phyloP scores from a whole-genome alignment of 805 yeast genomes.

The Pichia cabralensis region DNA sequence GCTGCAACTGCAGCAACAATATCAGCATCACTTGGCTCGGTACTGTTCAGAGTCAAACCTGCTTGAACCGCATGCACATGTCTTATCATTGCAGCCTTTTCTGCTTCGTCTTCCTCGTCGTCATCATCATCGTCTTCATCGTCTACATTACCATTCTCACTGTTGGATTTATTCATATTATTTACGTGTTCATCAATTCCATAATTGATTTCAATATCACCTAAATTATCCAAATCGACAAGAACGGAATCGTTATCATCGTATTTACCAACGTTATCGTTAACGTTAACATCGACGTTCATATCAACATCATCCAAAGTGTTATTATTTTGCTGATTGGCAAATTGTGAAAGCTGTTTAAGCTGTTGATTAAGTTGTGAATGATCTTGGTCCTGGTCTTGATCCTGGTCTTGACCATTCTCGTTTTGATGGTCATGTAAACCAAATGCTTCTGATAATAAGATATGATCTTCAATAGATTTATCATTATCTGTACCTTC shows the following conservation, averaged over 20 bases:
- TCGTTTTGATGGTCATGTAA: too few species aligned
- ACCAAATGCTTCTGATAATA: too few species aligned
- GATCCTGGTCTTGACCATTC: too few species aligned
- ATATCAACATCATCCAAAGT: too few species aligned
- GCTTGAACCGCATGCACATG: constrained; percentile 7
- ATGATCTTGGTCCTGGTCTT: too few species aligned
- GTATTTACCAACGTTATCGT: constrained; percentile 4
- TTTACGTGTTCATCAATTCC: background rate
- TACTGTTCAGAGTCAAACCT: constrained; percentile 1
- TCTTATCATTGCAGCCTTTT: constrained; percentile 6
- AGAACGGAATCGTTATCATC: constrained; percentile 6
- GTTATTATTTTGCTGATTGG: too few species aligned
- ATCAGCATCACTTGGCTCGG: constrained; percentile 6
- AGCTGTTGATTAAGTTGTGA: constrained; percentile 24
- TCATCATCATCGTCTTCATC: background rate
- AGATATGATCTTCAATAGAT: background rate
- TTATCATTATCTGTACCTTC: too few species aligned
- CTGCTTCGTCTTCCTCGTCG: constrained; percentile 1
- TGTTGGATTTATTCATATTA: background rate
- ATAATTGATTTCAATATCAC: background rate
- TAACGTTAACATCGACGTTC: background rate
- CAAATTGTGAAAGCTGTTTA: constrained; percentile 15
- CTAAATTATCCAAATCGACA: constrained; percentile 8
- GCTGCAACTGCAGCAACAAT: constrained; percentile 11
- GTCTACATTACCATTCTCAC: background rate